Evolutionary conservation across 257 asterid genomes (phyloP).

Genomic region (Capsicum pubescens): DNA sequence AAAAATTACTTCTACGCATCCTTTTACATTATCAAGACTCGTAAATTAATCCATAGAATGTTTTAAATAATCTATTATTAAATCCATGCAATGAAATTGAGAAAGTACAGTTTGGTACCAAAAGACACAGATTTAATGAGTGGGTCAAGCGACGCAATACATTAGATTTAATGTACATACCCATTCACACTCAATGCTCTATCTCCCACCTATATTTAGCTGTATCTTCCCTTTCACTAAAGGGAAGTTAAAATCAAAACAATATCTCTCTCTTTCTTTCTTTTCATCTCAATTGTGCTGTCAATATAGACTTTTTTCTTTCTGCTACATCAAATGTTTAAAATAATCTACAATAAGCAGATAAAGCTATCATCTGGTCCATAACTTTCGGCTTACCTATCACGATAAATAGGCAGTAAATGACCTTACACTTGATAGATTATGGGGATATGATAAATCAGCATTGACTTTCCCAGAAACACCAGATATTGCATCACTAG

Average conservation of each 20-base stretch:
- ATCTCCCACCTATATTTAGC: neutral
- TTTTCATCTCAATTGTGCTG: neutral
- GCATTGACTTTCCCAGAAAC: neutral
- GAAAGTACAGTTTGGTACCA: neutral
- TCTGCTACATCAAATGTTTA: neutral
- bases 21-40: neutral
- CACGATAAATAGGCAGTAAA: neutral
- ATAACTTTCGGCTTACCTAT: neutral
- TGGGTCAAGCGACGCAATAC: neutral
- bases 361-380: neutral
- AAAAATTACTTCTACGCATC: neutral
- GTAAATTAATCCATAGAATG: neutral
- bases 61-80: neutral
- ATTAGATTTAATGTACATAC: neutral
- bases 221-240: neutral
- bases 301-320: neutral
- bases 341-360: neutral
- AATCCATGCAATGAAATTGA: neutral
- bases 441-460: neutral
- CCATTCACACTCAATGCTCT: neutral
- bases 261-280: neutral
- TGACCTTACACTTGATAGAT: neutral
- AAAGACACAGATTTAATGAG: neutral
- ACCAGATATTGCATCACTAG: neutral
- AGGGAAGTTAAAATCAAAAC: neutral